These are phyloP conservation scores for Aspergillus piperis DNA, from an alignment of 2,329 filamentous ascomycete species.

Conservation along the genomic window DNA sequence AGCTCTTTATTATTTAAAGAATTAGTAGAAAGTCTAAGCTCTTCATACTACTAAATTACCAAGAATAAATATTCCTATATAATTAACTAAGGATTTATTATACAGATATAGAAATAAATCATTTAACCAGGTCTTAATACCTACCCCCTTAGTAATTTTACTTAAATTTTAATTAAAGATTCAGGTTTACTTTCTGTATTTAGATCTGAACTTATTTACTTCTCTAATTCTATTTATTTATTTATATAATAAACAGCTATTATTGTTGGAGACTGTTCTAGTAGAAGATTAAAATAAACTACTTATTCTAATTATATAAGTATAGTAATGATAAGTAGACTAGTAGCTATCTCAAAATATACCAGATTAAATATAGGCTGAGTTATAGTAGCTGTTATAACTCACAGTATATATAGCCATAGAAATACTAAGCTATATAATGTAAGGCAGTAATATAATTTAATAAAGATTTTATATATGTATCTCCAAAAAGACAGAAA, in stretches of 20 bases:
- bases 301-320: not conserved
- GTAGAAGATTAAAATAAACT: not conserved
- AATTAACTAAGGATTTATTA: too few species aligned
- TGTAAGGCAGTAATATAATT: not conserved
- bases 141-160: not conserved
- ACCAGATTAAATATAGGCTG: not conserved
- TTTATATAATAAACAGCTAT: not conserved
- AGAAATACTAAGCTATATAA: not conserved
- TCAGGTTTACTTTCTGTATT: not conserved
- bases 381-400: not conserved
- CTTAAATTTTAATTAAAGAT: not conserved
- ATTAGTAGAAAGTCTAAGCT: not conserved
- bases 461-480: not conserved
- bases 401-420: not conserved
- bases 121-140: not conserved
- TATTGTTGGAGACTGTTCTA: not conserved
- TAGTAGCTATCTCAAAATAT: not conserved
- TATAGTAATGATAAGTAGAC: not conserved
- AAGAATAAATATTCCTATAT: not conserved
- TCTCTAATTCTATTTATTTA: too few species aligned
- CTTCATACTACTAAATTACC: not conserved
- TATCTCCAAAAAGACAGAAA: not conserved
- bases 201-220: too few species aligned
- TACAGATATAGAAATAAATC: not conserved
- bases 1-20: not conserved